Percentiles rank a stretch among this genome's conserved stretches.
Conservation (phyloP, 129 eudicot species). For the Pseudognaphalium luteoalbum region DNA sequence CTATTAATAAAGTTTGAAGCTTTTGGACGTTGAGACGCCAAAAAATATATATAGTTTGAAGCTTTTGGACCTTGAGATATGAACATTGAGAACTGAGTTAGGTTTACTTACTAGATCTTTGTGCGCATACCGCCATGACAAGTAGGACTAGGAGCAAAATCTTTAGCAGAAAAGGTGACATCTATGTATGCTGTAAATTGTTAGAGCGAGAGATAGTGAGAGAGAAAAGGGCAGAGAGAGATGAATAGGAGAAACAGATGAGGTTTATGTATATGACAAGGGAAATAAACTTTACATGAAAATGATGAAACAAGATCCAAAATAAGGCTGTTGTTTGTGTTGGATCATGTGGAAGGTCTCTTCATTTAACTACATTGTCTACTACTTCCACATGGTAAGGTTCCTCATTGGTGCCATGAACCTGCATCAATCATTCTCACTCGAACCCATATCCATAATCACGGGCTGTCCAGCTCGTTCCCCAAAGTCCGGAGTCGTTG, state of each 20-base stretch:
- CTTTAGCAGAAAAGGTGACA: constrained; percentile 33
- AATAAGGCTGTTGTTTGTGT: constrained; percentile 31
- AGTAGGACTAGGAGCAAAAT: constrained; percentile 35
- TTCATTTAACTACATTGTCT: constrained; percentile 13
- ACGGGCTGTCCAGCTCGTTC: neutral
- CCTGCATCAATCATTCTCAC: constrained; percentile 30
- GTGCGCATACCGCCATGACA: constrained; percentile 35
- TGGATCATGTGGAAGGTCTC: constrained; percentile 36
- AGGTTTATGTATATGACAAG: constrained; percentile 39
- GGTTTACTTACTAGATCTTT: constrained; percentile 37
- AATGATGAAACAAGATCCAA: constrained; percentile 34
- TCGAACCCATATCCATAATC: neutral
- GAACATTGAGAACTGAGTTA: constrained; percentile 25
- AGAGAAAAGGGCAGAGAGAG: constrained; percentile 26
- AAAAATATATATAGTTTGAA: constrained; percentile 14
- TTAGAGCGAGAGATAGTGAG: constrained; percentile 20
- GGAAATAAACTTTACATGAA: constrained; percentile 23
- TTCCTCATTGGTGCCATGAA: constrained; percentile 35
- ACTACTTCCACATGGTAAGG: constrained; percentile 39
- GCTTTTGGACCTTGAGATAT: neutral
- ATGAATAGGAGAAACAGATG: constrained; percentile 29
- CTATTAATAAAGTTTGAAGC: constrained; percentile 6
- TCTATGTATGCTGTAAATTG: constrained; percentile 20
- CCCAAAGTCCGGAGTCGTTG: neutral
- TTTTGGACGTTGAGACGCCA: constrained; percentile 5